Evolutionary conservation across 129 eudicot genomes (phyloP).

Genomic region (Deinandra increscens): DNA sequence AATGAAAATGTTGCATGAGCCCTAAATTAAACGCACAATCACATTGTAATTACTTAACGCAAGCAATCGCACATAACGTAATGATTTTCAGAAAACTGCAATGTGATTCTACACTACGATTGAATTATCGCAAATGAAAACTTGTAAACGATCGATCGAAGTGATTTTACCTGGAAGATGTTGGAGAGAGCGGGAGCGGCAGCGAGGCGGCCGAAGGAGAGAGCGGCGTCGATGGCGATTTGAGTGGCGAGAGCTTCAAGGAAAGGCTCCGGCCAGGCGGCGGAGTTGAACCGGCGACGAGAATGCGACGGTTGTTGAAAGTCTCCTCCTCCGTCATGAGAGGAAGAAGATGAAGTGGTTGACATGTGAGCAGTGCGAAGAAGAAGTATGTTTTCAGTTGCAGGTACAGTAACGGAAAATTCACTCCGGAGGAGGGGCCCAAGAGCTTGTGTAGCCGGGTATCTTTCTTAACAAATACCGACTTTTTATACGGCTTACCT

Average conservation of each 20-base stretch:
- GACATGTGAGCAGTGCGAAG: constrained; percentile 29
- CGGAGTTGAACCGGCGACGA: constrained; percentile 45
- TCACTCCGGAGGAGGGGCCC: constrained; percentile 24
- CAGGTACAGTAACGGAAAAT: constrained; percentile 34
- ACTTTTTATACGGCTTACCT: no score
- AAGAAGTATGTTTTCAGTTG: constrained; percentile 25
- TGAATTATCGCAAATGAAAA: not conserved
- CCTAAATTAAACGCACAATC: not conserved
- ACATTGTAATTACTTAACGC: not conserved
- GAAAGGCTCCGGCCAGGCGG: constrained; percentile 89
- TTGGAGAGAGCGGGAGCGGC: constrained; percentile 67
- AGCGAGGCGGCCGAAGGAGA: constrained; percentile 61
- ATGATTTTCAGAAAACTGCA: no score
- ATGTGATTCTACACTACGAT: no score
- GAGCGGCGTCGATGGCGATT: constrained; percentile 67
- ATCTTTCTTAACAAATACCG: not conserved
- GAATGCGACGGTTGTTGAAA: constrained; percentile 47
- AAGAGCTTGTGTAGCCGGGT: constrained; percentile 7
- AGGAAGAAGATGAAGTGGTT: constrained; percentile 49
- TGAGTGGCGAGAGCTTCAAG: constrained; percentile 76
- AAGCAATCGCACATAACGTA: not conserved
- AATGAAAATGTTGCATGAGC: constrained; percentile 21
- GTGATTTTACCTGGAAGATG: constrained; percentile 60
- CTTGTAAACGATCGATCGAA: not conserved
- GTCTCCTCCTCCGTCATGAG: constrained; percentile 31